phyloP scores from a whole-genome alignment of 2,329 filamentous ascomycete genomes.

The Pseudogymnoascus pannorum region DNA sequence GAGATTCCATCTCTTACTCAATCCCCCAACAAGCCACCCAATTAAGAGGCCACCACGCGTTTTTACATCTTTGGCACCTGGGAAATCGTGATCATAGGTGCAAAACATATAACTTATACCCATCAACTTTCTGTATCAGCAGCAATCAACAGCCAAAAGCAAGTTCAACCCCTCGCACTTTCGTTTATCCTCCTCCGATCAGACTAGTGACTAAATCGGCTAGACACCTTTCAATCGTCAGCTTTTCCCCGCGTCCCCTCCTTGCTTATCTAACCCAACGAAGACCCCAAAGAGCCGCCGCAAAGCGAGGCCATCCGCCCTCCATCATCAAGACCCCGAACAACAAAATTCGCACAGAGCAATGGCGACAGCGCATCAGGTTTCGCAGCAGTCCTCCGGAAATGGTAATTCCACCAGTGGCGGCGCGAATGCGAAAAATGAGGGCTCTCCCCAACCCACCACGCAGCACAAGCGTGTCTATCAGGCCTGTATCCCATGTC shows the following conservation, averaged over 20 bases:
- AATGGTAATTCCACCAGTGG: background rate
- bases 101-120: background rate
- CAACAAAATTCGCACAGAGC: background rate
- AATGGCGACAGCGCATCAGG: background rate
- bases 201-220: background rate
- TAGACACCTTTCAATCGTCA: background rate
- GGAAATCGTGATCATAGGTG: background rate
- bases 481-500: conserved; percentile 44
- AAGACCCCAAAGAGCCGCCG: background rate
- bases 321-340: background rate
- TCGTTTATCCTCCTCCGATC: background rate
- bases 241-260: background rate
- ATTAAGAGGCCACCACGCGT: background rate
- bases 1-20: background rate
- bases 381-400: background rate
- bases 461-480: conserved; percentile 32
- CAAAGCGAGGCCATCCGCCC: conserved; percentile 1
- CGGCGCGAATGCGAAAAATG: background rate
- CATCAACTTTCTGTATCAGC: background rate
- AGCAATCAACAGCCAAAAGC: background rate
- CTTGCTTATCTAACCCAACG: background rate
- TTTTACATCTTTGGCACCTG: background rate
- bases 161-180: background rate
- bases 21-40: background rate
- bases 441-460: conserved; percentile 8